Base-by-base conservation (phyloP, 2,329 filamentous ascomycete species). In the Laburnicola sp. region DNA sequence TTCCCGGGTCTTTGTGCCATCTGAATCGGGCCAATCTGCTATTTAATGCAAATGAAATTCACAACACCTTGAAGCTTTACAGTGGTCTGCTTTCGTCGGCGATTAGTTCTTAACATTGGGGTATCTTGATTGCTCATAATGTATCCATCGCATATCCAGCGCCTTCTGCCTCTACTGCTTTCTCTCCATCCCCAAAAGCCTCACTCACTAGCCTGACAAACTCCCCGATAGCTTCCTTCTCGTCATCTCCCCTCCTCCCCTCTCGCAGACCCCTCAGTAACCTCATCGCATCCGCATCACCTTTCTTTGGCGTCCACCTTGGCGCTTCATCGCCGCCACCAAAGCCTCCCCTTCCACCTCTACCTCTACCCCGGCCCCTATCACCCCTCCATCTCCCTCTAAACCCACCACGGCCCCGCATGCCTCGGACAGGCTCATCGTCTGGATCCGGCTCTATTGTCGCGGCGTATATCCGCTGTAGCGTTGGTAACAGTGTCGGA, bases 191-290 rank as follows among this genome's bases (percentile, higher is more conserved):
- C 11, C 53, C 60, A 44, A 69, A 65, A 0, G 58, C 53, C 40
- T 69, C 63, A 25, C 61, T 58, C 4, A 70, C 57, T 28, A 70
- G 51, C 26, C 48, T 52, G 37, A 67, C 69, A 58, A 78, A 78
- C 40, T 76, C 74, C 4, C 56, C 60, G 62, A 79, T 66, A 1
- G 69, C 75, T 30, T 75, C 72, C 26, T 70, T 65, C 48, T 69
- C 65, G 38, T 66, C 63, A 11, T 65, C 63, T 1, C 64, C 68
- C 4, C 62, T 60, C 16, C 56, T 59, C 16, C 63, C 68, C 5
- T 65, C 57, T 10, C 68, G 57, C 27, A 65, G 58, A 1, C 54
- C 53, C 48, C 60, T 64, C 45, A 70, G 44, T 51, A 66, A 48
- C 34, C 56, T 63, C 62, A 68, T 59, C 25, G 62, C 69, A 51